Base-by-base conservation (phyloP, 257 asterid genomes). In the Solanum medicagineum region DNA sequence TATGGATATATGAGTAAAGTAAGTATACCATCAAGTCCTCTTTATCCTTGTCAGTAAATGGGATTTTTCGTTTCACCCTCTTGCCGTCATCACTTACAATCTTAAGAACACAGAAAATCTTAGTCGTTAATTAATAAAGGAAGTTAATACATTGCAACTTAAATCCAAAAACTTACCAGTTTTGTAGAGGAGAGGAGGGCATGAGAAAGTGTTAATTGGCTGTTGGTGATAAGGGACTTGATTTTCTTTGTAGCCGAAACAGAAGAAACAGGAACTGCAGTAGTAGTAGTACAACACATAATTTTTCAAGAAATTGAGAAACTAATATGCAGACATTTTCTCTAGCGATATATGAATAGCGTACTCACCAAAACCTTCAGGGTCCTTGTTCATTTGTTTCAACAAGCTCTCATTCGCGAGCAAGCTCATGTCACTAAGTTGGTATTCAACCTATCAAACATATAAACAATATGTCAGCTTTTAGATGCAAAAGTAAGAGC, bases 381-480 rank as follows among this genome's bases (percentile, higher is more conserved):
- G 93, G 70, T 97, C 99, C 89, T 92, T 97, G 47, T 77, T 88
- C 68, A 93, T 95, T 79, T 94, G 98, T 85, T 95, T 97, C 8
- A 91, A 93, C 85, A 97, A 91, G 57, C 95, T 90, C 80, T 97
- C 99, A 57, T 97, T 97, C 22, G 99, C 98, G 70, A 97, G 93
- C 92, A 97, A 89, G 91, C 99, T 95, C 98, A 95, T 93, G 87
- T 95, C 98, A 85, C 99, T 95, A 71, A 95, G 94, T 89, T 95
- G 97, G 87, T 95, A 97, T 82, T 97, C 99, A 70, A 95, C 98
- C 99, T 95, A 92, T 45, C 69, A 86, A 59, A 83, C 29, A 59
- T 47, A 45, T 47, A 26, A 77, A 66, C 77, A n/a, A 68, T 45
- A 60, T 24, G 15, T 15, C 24, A 49, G 1, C 36, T 24, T 20